phyloP scores from a whole-genome alignment of 441 rosid genomes.

The Erysimum cheiri region DNA sequence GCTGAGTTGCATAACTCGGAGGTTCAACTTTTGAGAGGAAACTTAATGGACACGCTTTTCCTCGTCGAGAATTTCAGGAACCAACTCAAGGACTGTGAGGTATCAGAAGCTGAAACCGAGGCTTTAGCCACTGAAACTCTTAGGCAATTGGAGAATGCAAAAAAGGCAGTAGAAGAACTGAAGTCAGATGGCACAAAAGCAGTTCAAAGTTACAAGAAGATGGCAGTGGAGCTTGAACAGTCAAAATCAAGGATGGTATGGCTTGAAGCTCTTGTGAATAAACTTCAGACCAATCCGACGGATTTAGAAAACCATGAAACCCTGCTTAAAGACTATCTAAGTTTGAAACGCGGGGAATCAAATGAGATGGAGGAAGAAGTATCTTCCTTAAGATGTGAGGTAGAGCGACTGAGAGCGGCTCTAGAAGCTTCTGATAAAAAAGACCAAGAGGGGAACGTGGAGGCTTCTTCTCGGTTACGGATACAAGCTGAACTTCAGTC shows the following conservation, averaged over 20 bases:
- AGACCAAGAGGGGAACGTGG: conserved; percentile 55
- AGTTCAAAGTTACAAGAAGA: conserved; percentile 53
- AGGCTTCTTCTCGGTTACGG: conserved; percentile 44
- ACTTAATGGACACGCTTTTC: conserved; percentile 62
- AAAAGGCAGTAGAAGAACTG: conserved; percentile 56
- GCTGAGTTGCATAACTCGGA: conserved; percentile 63
- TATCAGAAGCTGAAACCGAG: conserved; percentile 64
- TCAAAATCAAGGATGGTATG: conserved; percentile 58
- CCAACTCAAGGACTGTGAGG: conserved; percentile 63
- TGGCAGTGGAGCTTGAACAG: conserved; percentile 61
- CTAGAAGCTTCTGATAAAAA: conserved; percentile 62
- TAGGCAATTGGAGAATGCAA: conserved; percentile 67
- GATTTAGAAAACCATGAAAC: conserved; percentile 34
- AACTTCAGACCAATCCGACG: conserved; percentile 53
- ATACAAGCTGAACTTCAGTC: conserved; percentile 75
- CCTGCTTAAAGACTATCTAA: conserved; percentile 44
- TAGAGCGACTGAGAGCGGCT: conserved; percentile 55
- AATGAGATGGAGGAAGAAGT: conserved; percentile 59
- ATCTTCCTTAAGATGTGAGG: conserved; percentile 61
- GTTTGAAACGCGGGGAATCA: conserved; percentile 45
- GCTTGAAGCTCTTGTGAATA: conserved; percentile 66
- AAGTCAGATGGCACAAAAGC: conserved; percentile 59
- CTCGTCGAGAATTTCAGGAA: conserved; percentile 71
- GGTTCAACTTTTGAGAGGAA: conserved; percentile 63
- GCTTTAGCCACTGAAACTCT: conserved; percentile 61